Evolutionary conservation across 2,329 filamentous ascomycete species (phyloP).

Genomic region (Sclerotinia borealis): DNA sequence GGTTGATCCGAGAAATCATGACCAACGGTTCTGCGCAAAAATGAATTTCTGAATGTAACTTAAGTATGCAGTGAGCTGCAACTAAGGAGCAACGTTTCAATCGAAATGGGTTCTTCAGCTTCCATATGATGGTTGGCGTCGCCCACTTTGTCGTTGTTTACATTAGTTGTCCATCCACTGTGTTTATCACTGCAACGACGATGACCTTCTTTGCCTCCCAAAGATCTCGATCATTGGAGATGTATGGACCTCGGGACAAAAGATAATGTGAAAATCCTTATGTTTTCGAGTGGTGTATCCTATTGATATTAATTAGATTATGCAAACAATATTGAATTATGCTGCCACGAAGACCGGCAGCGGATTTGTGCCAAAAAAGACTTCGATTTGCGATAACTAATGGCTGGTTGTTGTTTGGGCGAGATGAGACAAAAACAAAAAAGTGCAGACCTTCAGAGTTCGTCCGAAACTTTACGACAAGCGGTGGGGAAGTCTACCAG

Average conservation of each 20-base stretch:
- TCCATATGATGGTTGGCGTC: constrained; percentile 11
- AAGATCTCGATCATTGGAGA: not conserved
- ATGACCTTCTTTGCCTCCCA: not conserved
- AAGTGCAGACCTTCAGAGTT: not conserved
- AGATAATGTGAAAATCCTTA: not conserved
- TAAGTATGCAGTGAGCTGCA: constrained; percentile 8
- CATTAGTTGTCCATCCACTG: constrained; percentile 5
- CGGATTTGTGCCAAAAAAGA: not conserved
- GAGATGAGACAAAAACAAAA: not conserved
- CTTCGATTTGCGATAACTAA: not conserved
- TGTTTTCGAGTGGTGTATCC: not conserved
- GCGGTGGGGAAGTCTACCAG: constrained; percentile 1
- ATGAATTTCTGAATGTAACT: constrained; percentile 2
- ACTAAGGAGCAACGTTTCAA: constrained; percentile 10
- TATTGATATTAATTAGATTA: constrained; percentile 1
- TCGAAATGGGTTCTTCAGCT: constrained; percentile 10
- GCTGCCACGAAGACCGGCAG: not conserved
- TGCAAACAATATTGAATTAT: constrained; percentile 8
- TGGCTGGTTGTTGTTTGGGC: not conserved
- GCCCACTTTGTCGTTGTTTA: constrained; percentile 8
- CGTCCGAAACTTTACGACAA: constrained; percentile 10
- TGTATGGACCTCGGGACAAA: not conserved
- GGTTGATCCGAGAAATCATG: not conserved
- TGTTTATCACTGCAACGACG: not conserved
- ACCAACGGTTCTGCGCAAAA: constrained; percentile 2